A percentile compares a stretch with the other conserved stretches of the same genome.
Conservation (phyloP, 371 early-diverging fungal species). For the Haplosporangium sp. region DNA sequence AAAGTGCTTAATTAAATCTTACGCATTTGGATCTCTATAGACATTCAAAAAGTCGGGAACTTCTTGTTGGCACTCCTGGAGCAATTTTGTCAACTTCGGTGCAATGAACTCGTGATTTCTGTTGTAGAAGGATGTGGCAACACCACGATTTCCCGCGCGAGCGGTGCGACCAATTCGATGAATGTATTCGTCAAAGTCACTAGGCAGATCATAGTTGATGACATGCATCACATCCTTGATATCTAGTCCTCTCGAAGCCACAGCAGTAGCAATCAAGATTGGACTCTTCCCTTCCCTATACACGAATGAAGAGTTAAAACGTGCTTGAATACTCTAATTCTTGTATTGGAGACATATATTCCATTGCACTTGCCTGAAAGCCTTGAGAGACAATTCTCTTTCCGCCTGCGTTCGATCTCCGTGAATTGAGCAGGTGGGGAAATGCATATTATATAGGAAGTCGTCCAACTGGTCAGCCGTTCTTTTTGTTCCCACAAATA, state of each 20-base stretch:
- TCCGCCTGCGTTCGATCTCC: constrained; percentile 84
- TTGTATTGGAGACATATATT: neutral
- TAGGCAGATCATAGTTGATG: constrained; percentile 87
- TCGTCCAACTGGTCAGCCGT: constrained; percentile 84
- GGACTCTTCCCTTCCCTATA: constrained; percentile 69
- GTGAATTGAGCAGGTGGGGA: constrained; percentile 79
- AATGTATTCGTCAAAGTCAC: constrained; percentile 85
- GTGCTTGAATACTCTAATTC: neutral
- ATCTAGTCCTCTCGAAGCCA: constrained; percentile 94
- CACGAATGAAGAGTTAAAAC: no score
- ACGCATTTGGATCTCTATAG: constrained; percentile 57
- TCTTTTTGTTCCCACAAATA: constrained; percentile 90
- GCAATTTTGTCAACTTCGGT: constrained; percentile 76
- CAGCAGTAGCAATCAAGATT: constrained; percentile 92
- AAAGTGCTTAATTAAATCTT: constrained; percentile 14
- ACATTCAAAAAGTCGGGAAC: constrained; percentile 80
- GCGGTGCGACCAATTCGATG: constrained; percentile 82
- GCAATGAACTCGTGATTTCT: constrained; percentile 61
- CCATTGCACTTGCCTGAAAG: constrained; percentile 66
- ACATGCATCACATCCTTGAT: constrained; percentile 87
- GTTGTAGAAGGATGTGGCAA: constrained; percentile 83
- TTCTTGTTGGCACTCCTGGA: constrained; percentile 83
- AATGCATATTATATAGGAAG: constrained; percentile 72
- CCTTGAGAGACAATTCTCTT: constrained; percentile 81
- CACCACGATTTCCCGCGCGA: constrained; percentile 64